Percentiles rank a stretch among this genome's conserved stretches.
phyloP scores from a whole-genome alignment of 306 rosid species.

The Acacia acuminata region DNA sequence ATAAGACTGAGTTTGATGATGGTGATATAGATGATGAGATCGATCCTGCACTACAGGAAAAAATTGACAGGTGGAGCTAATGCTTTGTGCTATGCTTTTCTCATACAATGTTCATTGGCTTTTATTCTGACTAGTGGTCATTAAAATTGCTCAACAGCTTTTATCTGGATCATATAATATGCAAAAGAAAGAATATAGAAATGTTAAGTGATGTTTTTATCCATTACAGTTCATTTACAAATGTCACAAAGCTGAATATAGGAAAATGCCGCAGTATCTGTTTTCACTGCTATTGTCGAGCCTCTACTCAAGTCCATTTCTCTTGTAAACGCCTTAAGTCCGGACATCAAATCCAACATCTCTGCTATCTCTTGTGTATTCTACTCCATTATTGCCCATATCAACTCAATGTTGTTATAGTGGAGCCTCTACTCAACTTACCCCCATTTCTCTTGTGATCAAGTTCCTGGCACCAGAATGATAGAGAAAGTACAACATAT shows the following conservation, averaged over 20 bases:
- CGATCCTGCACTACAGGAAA: conserved; percentile 89
- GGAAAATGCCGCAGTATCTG: background rate
- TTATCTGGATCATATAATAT: conserved; percentile 29
- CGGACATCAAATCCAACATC: background rate
- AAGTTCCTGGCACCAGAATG: background rate
- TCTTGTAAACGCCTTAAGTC: background rate
- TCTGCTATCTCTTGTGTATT: background rate
- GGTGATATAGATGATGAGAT: conserved; percentile 82
- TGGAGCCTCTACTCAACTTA: background rate
- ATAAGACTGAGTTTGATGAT: conserved; percentile 61
- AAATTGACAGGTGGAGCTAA: conserved; percentile 77
- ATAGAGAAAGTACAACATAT: background rate
- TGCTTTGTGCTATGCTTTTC: conserved; percentile 23
- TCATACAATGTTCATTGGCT: conserved; percentile 22
- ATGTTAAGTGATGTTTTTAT: conserved; percentile 29
- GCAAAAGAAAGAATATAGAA: conserved; percentile 33
- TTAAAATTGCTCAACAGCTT: conserved; percentile 25
- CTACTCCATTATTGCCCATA: background rate
- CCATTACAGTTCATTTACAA: conserved; percentile 11
- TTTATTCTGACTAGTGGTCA: conserved; percentile 32
- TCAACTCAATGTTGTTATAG: background rate
- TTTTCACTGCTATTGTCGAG: background rate
- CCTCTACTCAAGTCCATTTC: background rate
- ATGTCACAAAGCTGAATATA: conserved; percentile 20
- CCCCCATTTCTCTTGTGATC: background rate